Conservation (phyloP, 2,329 filamentous ascomycete species). For the Pseudogymnoascus sp. region DNA sequence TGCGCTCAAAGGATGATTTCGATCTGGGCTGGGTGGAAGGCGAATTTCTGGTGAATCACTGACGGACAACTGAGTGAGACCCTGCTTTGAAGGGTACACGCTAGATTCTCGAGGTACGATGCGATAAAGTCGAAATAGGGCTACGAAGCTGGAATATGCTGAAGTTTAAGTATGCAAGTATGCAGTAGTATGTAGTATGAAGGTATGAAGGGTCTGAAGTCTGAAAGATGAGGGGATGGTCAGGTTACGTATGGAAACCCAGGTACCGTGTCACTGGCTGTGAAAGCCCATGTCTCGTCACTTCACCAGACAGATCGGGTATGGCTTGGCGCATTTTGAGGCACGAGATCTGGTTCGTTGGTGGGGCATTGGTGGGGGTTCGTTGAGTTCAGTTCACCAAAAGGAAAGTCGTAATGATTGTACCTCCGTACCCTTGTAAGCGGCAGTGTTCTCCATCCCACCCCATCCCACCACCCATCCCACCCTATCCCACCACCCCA, state of each 20-base stretch:
- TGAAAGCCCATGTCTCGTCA: slow-evolving; percentile 2
- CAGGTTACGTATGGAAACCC: slow-evolving; percentile 7
- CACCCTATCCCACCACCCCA: not conserved
- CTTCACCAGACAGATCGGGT: not conserved
- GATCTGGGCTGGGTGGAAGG: not conserved
- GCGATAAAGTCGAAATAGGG: not conserved
- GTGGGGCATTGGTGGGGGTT: slow-evolving; percentile 5
- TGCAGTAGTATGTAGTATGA: not conserved
- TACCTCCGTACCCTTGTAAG: slow-evolving; percentile 1
- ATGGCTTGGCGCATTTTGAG: slow-evolving; percentile 4
- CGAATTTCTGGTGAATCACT: not conserved
- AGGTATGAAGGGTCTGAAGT: not conserved
- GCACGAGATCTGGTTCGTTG: slow-evolving; percentile 6
- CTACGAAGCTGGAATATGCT: not conserved
- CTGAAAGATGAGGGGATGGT: not conserved
- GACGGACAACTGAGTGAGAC: not conserved
- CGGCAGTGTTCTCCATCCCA: not conserved
- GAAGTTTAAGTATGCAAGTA: not conserved
- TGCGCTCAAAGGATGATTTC: not conserved
- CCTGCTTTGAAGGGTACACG: not conserved
- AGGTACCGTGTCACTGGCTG: slow-evolving; percentile 8
- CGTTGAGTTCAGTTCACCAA: not conserved
- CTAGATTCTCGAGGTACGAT: not conserved
- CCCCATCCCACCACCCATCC: too few relatives aligned
- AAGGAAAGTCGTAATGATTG: not conserved